Conservation (phyloP, 805 yeast species). For the Pichia paraexigua region DNA sequence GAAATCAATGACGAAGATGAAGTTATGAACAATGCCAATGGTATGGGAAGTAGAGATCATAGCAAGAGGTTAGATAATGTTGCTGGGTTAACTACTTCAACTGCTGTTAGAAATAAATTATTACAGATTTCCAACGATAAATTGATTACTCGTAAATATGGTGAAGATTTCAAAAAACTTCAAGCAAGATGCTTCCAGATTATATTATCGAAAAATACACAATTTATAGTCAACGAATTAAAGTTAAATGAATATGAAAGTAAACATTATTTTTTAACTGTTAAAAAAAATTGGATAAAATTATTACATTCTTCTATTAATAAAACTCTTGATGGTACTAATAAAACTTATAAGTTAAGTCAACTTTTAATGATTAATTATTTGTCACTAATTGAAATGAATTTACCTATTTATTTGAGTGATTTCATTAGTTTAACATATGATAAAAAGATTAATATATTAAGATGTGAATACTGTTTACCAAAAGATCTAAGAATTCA, state of each 20-base stretch:
- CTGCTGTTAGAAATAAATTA: conserved; percentile 10
- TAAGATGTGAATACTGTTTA: conserved; percentile 15
- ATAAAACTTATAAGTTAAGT: neutral
- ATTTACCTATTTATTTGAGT: conserved; percentile 41
- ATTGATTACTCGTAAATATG: conserved; percentile 15
- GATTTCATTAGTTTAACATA: conserved; percentile 40
- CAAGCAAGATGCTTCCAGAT: conserved; percentile 21
- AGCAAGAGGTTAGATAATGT: conserved; percentile 47
- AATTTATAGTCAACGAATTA: conserved; percentile 29
- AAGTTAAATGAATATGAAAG: conserved; percentile 12
- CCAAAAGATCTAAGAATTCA: conserved; percentile 16
- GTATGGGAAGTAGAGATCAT: conserved; percentile 41
- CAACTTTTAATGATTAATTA: conserved; percentile 36
- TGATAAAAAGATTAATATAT: conserved; percentile 39
- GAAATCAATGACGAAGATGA: conserved; percentile 83
- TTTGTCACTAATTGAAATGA: conserved; percentile 40
- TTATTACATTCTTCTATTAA: neutral
- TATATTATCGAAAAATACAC: conserved; percentile 42
- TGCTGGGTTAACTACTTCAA: conserved; percentile 31
- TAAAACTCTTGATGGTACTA: conserved; percentile 7
- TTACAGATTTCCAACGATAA: conserved; percentile 10
- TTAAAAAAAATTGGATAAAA: conserved; percentile 27
- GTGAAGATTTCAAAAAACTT: conserved; percentile 16
- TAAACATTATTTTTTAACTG: conserved; percentile 16
- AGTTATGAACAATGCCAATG: conserved; percentile 39